phyloP scores from a whole-genome alignment of 805 yeast genomes.

The Lipomyces spencermartinsiae region DNA sequence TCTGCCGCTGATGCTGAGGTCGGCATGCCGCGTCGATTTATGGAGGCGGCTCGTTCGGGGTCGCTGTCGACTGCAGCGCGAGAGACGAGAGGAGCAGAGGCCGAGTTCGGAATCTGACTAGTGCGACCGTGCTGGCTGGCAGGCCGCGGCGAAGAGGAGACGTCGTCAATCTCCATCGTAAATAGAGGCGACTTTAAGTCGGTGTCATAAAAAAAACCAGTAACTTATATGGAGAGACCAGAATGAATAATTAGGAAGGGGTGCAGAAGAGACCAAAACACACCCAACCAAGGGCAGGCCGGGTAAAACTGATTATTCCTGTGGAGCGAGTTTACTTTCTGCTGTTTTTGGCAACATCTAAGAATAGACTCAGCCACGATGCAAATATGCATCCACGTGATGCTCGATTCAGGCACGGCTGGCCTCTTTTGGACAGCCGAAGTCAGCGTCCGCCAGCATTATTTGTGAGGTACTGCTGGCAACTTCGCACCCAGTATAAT shows the following conservation, averaged over 20 bases:
- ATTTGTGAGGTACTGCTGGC: too few species aligned
- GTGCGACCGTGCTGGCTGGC: not conserved
- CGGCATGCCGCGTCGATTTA: constrained; percentile 20
- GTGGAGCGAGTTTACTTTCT: not conserved
- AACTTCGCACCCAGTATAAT: too few species aligned
- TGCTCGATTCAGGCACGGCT: not conserved
- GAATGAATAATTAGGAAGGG: not conserved
- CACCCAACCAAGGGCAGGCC: not conserved
- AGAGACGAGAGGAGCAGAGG: constrained; percentile 31
- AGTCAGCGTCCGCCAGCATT: too few species aligned
- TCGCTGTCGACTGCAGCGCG: constrained; percentile 5
- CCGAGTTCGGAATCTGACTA: constrained; percentile 20
- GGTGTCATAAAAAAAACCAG: not conserved
- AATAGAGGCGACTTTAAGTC: not conserved
- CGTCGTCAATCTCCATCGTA: not conserved
- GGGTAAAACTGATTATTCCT: not conserved
- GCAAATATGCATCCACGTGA: not conserved
- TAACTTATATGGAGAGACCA: not conserved
- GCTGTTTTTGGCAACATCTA: not conserved
- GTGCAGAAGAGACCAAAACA: not conserved
- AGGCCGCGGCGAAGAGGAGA: not conserved
- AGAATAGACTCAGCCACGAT: not conserved
- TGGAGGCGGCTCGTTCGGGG: constrained; percentile 20
- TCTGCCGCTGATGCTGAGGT: constrained; percentile 32
- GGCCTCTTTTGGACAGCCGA: too few species aligned